Base-by-base conservation (phyloP, 2,329 filamentous ascomycete genomes). In the Colletotrichum falcatum region DNA sequence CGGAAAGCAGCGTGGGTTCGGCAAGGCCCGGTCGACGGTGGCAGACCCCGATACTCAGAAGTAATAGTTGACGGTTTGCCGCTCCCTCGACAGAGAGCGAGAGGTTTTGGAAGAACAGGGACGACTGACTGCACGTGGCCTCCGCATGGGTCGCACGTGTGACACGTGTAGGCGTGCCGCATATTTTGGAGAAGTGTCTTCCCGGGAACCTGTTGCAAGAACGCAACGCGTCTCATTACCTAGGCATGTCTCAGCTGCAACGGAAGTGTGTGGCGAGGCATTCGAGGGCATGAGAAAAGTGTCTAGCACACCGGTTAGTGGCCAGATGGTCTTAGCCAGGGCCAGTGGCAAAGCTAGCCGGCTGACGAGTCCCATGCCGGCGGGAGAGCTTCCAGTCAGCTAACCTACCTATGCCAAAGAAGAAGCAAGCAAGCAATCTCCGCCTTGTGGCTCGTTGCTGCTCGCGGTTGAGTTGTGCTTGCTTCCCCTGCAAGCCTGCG, bases 131-230 rank as follows among this genome's bases (percentile, higher is more conserved):
- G n/a, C 33, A 6, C 33, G 8, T 37, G 53, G 55, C 26, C n/a
- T 30, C 12, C 37, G 42, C 55, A 44, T 30, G 26, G 23, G 16
- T 51, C 14, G 12, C 60, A 54, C 48, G 35, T 62, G 60, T 62
- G 20, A 35, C 20, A 62, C 35, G 20, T 30, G 48, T 18, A 12
- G 48, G 48, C 33, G 48, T 42, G 35, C 37, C 26, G 60, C 48
- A 44, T 62, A 53, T 62, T 54, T 62, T 20, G n/a, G n/a, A 62
- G 42, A 23, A 42, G 35, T 2, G 26, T 33, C 48, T 54, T 30
- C 26, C 46, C 4, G 23, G 5, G 6, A 20, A 18, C 48, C 12
- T 35, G n/a, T 44, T 18, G 12, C 23, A 54, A 16, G 18, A 14
- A 18, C 20, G 4, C 35, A 16, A 16, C 26, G 26, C 60, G 48